These are phyloP conservation scores for Phytophthora colocasiae DNA, from an alignment of 352 stramenopile species.

Conservation along the genomic window DNA sequence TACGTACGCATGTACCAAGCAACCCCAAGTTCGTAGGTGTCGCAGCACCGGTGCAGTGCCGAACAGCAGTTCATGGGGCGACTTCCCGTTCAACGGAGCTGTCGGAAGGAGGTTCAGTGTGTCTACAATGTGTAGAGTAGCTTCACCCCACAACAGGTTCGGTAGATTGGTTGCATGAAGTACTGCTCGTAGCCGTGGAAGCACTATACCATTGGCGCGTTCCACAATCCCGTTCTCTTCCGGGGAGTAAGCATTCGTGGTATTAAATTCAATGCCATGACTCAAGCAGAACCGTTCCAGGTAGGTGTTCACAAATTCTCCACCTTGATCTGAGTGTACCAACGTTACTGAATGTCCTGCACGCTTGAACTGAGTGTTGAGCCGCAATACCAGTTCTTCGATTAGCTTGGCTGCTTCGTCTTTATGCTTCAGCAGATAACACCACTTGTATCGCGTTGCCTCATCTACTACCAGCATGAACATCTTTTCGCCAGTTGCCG, in stretches of 20 bases:
- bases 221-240: slow-evolving; percentile 33
- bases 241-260: slow-evolving; percentile 27
- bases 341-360: not conserved
- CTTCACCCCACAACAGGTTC: slow-evolving; percentile 22
- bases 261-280: slow-evolving; percentile 8
- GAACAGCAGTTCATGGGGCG: slow-evolving; percentile 24
- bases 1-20: slow-evolving; percentile 11
- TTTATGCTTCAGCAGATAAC: slow-evolving; percentile 16
- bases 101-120: slow-evolving; percentile 20
- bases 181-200: slow-evolving; percentile 13
- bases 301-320: slow-evolving; percentile 21
- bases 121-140: slow-evolving; percentile 10
- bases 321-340: slow-evolving; percentile 27
- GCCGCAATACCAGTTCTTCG: not conserved
- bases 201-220: slow-evolving; percentile 9
- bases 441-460: slow-evolving; percentile 29
- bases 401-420: slow-evolving; percentile 16
- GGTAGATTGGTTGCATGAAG: slow-evolving; percentile 22
- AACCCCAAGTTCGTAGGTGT: slow-evolving; percentile 18
- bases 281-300: slow-evolving; percentile 5
- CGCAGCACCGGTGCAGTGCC: slow-evolving; percentile 17
- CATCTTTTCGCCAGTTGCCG: slow-evolving; percentile 8
- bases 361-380: too few relatives aligned
- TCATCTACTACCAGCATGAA: slow-evolving; percentile 30
- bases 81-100: slow-evolving; percentile 4